Evolutionary conservation across 2,329 filamentous ascomycete genomes (phyloP).

Genomic region (Cladophialophora chaetospira): DNA sequence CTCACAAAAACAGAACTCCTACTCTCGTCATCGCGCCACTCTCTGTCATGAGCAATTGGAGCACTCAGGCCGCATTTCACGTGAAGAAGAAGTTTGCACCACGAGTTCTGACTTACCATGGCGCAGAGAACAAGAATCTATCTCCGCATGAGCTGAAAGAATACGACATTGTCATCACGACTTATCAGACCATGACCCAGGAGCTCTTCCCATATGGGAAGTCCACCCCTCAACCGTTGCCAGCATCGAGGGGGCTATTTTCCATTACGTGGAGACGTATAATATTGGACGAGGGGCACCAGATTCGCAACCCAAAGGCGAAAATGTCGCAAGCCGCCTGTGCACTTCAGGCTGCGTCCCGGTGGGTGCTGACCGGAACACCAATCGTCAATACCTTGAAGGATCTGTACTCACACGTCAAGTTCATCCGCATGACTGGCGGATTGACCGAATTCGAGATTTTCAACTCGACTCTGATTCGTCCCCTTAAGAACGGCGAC

Average conservation of each 20-base stretch:
- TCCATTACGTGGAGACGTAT: slow-evolving; percentile 74
- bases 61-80: slow-evolving; percentile 73
- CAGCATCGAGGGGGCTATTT: slow-evolving; percentile 56
- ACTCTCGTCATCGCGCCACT: slow-evolving; percentile 82
- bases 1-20: slow-evolving; percentile 34
- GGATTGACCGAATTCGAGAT: slow-evolving; percentile 72
- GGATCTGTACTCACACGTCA: slow-evolving; percentile 77
- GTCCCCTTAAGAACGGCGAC: slow-evolving; percentile 64
- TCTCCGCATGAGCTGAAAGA: slow-evolving; percentile 58
- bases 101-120: slow-evolving; percentile 74
- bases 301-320: slow-evolving; percentile 74
- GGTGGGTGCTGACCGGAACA: slow-evolving; percentile 79
- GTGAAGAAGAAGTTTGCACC: slow-evolving; percentile 65
- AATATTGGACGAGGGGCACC: slow-evolving; percentile 82
- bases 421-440: slow-evolving; percentile 74
- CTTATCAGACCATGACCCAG: slow-evolving; percentile 73
- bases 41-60: slow-evolving; percentile 90
- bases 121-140: slow-evolving; percentile 59
- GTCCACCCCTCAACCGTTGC: slow-evolving; percentile 45
- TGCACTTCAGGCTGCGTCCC: slow-evolving; percentile 66
- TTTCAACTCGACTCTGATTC: slow-evolving; percentile 72
- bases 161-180: slow-evolving; percentile 79
- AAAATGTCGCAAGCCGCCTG: slow-evolving; percentile 71
- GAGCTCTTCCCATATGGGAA: slow-evolving; percentile 60
- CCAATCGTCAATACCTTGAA: slow-evolving; percentile 81